phyloP scores from a whole-genome alignment of 1,284 basidiomycete genomes.

The Boletellus deceptivus region DNA sequence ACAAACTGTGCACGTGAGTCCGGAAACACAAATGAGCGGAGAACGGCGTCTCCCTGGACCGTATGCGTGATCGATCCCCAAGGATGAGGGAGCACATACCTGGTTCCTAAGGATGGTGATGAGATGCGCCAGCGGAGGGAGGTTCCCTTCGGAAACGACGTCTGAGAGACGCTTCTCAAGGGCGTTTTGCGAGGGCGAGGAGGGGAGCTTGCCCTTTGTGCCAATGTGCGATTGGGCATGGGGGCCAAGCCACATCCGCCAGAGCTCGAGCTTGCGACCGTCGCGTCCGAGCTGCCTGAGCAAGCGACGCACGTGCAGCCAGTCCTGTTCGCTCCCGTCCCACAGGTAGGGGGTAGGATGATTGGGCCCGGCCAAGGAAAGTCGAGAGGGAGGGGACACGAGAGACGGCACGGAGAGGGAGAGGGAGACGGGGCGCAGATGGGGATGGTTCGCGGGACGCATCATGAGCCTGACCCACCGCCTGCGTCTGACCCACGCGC shows the following conservation, averaged over 20 bases:
- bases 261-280: slow-evolving; percentile 69
- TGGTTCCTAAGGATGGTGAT: slow-evolving; percentile 51
- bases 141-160: slow-evolving; percentile 10
- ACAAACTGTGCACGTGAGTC: slow-evolving; percentile 67
- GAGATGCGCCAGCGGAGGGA: slow-evolving; percentile 45
- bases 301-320: slow-evolving; percentile 54
- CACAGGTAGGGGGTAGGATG: slow-evolving; percentile 39
- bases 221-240: slow-evolving; percentile 15
- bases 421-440: slow-evolving; percentile 3
- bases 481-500: slow-evolving; percentile 71
- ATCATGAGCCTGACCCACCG: slow-evolving; percentile 82
- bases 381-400: slow-evolving; percentile 1
- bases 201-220: slow-evolving; percentile 39
- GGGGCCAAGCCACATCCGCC: slow-evolving; percentile 61
- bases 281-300: slow-evolving; percentile 58
- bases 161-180: slow-evolving; percentile 12
- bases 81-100: slow-evolving; percentile 38
- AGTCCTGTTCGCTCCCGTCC: slow-evolving; percentile 53
- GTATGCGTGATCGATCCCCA: slow-evolving; percentile 1
- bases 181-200: slow-evolving; percentile 31
- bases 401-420: slow-evolving; percentile 12
- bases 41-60: slow-evolving; percentile 50
- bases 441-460: slow-evolving; percentile 44
- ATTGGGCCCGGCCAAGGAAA: slow-evolving; percentile 22
- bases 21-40: slow-evolving; percentile 63